Conservation (phyloP, 2,329 filamentous ascomycete species). For the Neurospora sp. region DNA sequence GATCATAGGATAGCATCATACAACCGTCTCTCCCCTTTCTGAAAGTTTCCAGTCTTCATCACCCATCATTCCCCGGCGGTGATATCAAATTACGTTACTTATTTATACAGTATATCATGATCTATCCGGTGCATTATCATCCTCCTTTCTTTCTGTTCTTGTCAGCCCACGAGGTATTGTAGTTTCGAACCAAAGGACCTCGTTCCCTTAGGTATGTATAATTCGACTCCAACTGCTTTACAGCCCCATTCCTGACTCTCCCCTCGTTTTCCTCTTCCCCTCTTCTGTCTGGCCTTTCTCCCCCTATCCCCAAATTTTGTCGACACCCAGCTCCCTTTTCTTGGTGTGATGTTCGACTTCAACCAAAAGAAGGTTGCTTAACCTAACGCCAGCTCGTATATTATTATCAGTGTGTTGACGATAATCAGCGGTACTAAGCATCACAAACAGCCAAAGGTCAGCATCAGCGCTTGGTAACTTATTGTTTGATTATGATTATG, state of each 20-base stretch:
- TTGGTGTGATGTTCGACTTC: background rate
- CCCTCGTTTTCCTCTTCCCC: background rate
- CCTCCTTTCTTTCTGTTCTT: background rate
- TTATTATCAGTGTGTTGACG: slow-evolving; percentile 72
- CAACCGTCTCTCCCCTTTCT: background rate
- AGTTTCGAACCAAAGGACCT: background rate
- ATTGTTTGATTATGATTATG: no score
- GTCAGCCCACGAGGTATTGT: background rate
- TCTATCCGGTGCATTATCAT: background rate
- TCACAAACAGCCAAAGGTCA: background rate
- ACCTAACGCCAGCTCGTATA: slow-evolving; percentile 71
- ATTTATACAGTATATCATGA: background rate
- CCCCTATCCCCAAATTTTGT: background rate
- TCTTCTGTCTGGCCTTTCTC: background rate
- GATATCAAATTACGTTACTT: background rate
- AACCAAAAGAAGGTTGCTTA: slow-evolving; percentile 30
- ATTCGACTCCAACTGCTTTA: no score
- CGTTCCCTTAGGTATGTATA: background rate
- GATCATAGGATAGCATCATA: background rate
- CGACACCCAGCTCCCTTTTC: background rate
- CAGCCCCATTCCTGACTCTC: background rate
- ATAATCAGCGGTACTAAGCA: slow-evolving; percentile 69
- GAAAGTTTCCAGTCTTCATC: background rate
- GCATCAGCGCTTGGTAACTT: no score
- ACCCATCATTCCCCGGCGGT: background rate